Conservation (phyloP, 768 basidiomycete genomes). For the Hericium rajendrae region DNA sequence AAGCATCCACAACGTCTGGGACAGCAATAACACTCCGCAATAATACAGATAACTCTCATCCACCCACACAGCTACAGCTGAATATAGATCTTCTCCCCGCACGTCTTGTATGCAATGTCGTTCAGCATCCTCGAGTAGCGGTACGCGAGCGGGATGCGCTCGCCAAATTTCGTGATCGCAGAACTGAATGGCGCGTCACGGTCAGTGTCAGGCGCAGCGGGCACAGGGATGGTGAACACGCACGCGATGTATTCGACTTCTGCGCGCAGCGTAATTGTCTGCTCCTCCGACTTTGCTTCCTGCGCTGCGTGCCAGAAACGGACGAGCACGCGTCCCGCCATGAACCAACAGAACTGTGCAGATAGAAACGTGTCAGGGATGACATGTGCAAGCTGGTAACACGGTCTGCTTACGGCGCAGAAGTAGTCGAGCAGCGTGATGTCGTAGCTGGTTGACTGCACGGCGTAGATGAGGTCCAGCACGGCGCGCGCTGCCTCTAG, state of each 20-base stretch:
- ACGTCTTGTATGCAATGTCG: conserved; percentile 22
- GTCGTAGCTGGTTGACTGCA: conserved; percentile 66
- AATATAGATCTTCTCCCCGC: conserved; percentile 12
- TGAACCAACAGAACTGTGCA: conserved; percentile 58
- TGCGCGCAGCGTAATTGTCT: conserved; percentile 44
- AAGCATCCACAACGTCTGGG: too few species aligned
- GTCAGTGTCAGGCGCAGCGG: too few species aligned
- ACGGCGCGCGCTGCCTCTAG: conserved; percentile 57
- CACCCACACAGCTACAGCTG: too few species aligned
- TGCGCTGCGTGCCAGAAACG: conserved; percentile 58
- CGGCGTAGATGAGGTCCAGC: conserved; percentile 54
- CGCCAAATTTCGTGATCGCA: conserved; percentile 53
- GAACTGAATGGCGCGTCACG: conserved; percentile 25
- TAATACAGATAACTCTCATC: too few species aligned
- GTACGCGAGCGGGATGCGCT: conserved; percentile 57
- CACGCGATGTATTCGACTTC: conserved; percentile 67
- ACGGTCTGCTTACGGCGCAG: conserved; percentile 39
- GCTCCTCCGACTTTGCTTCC: conserved; percentile 45
- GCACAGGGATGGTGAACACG: conserved; percentile 16
- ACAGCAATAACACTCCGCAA: too few species aligned
- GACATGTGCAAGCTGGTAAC: background rate
- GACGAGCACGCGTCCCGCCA: conserved; percentile 54
- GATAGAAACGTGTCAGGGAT: background rate
- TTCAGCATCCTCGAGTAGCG: conserved; percentile 51
- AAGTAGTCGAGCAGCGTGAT: conserved; percentile 63